Conservation (phyloP, 441 rosid genomes). For the Cnidoscolus chayamansa region DNA sequence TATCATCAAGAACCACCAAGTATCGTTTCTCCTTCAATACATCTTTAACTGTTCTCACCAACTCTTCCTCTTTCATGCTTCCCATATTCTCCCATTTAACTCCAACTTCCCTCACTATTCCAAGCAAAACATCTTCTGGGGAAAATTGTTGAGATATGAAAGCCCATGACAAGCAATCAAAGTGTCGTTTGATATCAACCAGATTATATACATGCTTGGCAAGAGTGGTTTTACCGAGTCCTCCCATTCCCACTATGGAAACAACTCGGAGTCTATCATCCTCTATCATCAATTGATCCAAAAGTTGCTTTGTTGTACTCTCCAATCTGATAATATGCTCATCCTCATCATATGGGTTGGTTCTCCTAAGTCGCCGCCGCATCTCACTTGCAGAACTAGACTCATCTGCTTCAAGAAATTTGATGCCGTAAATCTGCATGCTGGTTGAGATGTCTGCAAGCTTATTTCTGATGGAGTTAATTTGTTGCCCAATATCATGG, state of each 20-base stretch:
- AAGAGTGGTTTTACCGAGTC: slow-evolving; percentile 25
- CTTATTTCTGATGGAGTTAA: background rate
- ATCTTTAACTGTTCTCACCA: slow-evolving; percentile 19
- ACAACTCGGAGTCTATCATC: slow-evolving; percentile 15
- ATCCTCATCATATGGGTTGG: background rate
- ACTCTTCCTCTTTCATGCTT: slow-evolving; percentile 27
- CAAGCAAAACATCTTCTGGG: slow-evolving; percentile 9
- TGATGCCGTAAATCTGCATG: slow-evolving; percentile 2
- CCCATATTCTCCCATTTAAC: background rate
- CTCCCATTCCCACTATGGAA: slow-evolving; percentile 25
- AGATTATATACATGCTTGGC: slow-evolving; percentile 17
- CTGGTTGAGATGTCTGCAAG: background rate
- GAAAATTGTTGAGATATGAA: slow-evolving; percentile 34
- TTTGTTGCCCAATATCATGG: no score
- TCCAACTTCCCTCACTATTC: slow-evolving; percentile 5
- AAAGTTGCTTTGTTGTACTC: background rate
- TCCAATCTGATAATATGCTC: slow-evolving; percentile 24
- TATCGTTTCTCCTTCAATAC: slow-evolving; percentile 28
- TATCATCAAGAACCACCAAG: slow-evolving; percentile 38
- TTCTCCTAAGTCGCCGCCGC: background rate
- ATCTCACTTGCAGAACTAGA: background rate
- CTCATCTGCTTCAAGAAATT: background rate
- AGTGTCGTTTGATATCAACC: slow-evolving; percentile 8
- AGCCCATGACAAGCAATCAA: slow-evolving; percentile 32
- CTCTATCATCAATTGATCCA: slow-evolving; percentile 1